Base-by-base conservation (phyloP, 768 basidiomycete genomes). In the Trametes punicea region DNA sequence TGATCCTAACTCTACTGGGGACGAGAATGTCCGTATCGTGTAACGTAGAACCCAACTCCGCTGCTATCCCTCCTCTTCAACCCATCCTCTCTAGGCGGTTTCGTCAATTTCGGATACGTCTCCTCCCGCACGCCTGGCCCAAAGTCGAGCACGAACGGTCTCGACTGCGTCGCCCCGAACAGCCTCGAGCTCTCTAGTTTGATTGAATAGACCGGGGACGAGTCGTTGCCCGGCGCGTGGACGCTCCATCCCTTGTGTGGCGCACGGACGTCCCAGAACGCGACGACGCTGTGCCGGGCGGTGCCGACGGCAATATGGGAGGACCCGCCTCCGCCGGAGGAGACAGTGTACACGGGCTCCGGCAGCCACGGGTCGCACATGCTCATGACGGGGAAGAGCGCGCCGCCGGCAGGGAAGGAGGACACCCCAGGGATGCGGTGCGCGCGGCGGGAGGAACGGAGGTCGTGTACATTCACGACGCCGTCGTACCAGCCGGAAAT, bases 401-500 rank as follows among this genome's bases (percentile, higher is more conserved):
- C 65, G 9, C 69, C 65, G 23, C 63, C 65, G 34, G 40, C 50
- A 25, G 62, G 42, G 42, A 33, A 25, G 11, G 62, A 52, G 16
- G 57, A 27, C 10, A 49, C 41, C 7, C 56, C 60, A 29, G 60
- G 60, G n/a, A 54, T 59, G 44, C 51, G 41, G 26, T 59, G 46
- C 2, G 57, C 57, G 41, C 62, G 63, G 15, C 60, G 46, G 26
- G 68, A 74, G 16, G 81, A 74, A 23, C 90, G 88, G 36, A 93
- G 77, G 68, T 93, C 91, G 69, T 90, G 84, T 47, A 89, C 77
- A 33, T 81, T 78, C 30, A 90, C 85, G 45, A 76, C 68, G 10
- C 90, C 86, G 65, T 93, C 88, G 68, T 82, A 93, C 89, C 90
- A 92, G 1, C 89, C 91, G 1, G 88, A 86, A 33, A 90, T 76